These are phyloP conservation scores for Tillandsia leiboldiana DNA, from an alignment of 176 grass and related monocot species.

Conservation along the genomic window DNA sequence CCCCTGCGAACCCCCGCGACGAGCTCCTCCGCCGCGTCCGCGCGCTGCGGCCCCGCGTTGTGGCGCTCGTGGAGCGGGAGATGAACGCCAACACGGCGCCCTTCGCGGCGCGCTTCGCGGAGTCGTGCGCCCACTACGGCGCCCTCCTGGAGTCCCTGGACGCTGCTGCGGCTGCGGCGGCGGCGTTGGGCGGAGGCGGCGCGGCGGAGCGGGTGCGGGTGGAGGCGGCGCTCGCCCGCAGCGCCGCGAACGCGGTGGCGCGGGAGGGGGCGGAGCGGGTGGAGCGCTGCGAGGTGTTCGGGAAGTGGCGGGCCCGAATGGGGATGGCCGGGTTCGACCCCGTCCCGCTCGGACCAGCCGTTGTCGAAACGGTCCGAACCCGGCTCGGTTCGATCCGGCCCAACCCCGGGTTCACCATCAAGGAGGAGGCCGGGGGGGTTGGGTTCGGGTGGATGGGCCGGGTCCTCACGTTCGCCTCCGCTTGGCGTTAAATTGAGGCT, in stretches of 20 bases:
- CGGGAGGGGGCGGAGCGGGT: conserved; percentile 61
- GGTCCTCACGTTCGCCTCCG: conserved; percentile 63
- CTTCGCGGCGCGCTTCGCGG: conserved; percentile 55
- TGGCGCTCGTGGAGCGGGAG: conserved; percentile 71
- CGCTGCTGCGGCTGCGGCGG: conserved; percentile 17
- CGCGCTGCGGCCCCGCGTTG: conserved; percentile 49
- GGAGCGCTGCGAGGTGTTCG: conserved; percentile 77
- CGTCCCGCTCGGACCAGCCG: conserved; percentile 25
- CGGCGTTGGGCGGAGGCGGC: conserved; percentile 13
- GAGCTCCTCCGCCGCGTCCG: conserved; percentile 78
- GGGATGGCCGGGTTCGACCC: conserved; percentile 69
- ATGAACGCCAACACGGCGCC: conserved; percentile 76
- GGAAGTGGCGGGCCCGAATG: conserved; percentile 78
- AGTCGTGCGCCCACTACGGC: conserved; percentile 55
- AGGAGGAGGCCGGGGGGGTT: conserved; percentile 55
- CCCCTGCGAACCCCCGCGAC: conserved; percentile 81
- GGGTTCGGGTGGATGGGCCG: conserved; percentile 61
- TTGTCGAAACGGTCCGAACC: conserved; percentile 40
- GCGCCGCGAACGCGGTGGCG: conserved; percentile 55
- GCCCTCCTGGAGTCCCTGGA: conserved; percentile 73
- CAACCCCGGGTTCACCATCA: conserved; percentile 31
- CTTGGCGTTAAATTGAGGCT: conserved; percentile 46
- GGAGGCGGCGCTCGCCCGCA: conserved; percentile 44
- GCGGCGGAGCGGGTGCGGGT: conserved; percentile 27
- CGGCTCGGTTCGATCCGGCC: conserved; percentile 7